Percentiles rank a stretch among this genome's conserved stretches.
phyloP scores from a whole-genome alignment of 306 rosid genomes.

The Gastrolobium bilobum region DNA sequence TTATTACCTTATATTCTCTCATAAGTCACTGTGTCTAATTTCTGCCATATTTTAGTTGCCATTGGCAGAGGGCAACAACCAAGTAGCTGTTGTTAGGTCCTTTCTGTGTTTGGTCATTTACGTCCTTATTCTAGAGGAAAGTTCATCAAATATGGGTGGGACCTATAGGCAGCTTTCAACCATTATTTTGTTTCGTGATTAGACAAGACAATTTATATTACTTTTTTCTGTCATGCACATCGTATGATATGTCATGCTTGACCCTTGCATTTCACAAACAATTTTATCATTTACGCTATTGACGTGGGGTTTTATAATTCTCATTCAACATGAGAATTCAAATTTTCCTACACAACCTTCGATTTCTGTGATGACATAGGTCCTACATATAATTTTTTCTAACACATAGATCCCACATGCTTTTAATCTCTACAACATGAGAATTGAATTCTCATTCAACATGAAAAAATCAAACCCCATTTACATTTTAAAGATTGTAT shows the following conservation, averaged over 20 bases:
- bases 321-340: no score
- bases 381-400: no score
- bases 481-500: neutral
- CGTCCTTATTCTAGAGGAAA: constrained; percentile 15
- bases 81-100: constrained; percentile 48
- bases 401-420: no score
- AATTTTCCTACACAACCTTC: no score
- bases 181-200: constrained; percentile 42
- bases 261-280: neutral
- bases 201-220: constrained; percentile 33
- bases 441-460: no score
- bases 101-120: constrained; percentile 4
- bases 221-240: constrained; percentile 32
- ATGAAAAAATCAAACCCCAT: no score
- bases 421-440: no score
- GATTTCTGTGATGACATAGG: no score
- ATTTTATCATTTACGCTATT: neutral
- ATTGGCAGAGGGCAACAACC: constrained; percentile 17
- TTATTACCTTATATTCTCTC: constrained; percentile 12
- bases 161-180: neutral
- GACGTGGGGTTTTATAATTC: no score
- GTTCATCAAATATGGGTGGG: constrained; percentile 12
- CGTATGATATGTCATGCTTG: constrained; percentile 16
- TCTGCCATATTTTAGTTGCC: constrained; percentile 28
- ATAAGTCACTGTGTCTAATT: constrained; percentile 33